Evolutionary conservation across 805 yeast species (phyloP).

Genomic region (Kuraishia hungarica): DNA sequence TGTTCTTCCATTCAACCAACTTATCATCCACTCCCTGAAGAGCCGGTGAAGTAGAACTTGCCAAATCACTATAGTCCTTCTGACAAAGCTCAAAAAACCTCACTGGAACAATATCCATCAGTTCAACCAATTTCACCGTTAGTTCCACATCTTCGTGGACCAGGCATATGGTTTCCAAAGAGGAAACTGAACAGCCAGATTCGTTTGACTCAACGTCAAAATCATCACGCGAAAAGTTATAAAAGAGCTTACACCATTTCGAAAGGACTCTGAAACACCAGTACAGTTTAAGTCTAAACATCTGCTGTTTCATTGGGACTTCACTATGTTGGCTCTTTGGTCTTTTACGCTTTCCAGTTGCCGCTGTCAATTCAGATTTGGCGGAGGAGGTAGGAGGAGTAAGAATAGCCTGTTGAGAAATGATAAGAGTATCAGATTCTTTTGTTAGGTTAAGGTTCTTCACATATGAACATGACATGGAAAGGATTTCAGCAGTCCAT

Average conservation of each 20-base stretch:
- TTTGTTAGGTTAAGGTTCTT: slow-evolving; percentile 7
- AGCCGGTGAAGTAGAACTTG: background rate
- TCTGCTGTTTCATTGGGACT: slow-evolving; percentile 13
- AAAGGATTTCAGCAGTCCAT: slow-evolving; percentile 32
- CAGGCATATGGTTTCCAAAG: slow-evolving; percentile 24
- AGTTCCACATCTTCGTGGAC: slow-evolving; percentile 24
- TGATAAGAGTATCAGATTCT: background rate
- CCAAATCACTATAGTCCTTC: slow-evolving; percentile 4
- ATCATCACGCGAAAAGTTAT: slow-evolving; percentile 10
- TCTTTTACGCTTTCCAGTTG: background rate
- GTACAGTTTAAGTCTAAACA: slow-evolving; percentile 29
- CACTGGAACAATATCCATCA: slow-evolving; percentile 22
- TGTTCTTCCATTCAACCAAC: slow-evolving; percentile 18
- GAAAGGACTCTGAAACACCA: slow-evolving; percentile 33
- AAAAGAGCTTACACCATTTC: slow-evolving; percentile 19
- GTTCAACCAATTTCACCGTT: slow-evolving; percentile 21
- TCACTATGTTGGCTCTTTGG: background rate
- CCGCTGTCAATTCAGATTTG: background rate
- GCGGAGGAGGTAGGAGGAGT: background rate
- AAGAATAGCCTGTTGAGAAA: background rate
- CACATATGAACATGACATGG: slow-evolving; percentile 28
- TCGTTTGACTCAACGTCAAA: slow-evolving; percentile 10
- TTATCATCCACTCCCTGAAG: slow-evolving; percentile 12
- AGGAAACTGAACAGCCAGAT: slow-evolving; percentile 18
- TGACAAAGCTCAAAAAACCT: slow-evolving; percentile 15